A percentile compares a stretch with the other conserved stretches of the same genome.
phyloP scores from a whole-genome alignment of 805 yeast species.

The Candida wancherniae region DNA sequence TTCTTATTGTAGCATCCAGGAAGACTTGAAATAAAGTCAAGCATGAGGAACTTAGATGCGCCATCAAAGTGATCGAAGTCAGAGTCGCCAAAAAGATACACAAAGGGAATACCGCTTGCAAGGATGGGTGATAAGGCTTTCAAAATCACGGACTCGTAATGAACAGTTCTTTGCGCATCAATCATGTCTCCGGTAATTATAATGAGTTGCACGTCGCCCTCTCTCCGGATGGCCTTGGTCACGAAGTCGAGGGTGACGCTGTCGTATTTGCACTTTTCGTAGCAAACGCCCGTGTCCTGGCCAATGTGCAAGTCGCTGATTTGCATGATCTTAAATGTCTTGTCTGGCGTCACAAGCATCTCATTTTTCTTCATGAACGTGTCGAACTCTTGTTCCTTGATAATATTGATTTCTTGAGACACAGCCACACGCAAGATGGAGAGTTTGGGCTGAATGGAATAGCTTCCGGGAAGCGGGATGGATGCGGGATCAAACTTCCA shows the following conservation, averaged over 20 bases:
- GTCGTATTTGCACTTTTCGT: slow-evolving; percentile 24
- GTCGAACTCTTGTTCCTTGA: slow-evolving; percentile 15
- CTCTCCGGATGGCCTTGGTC: slow-evolving; percentile 20
- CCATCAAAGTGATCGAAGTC: slow-evolving; percentile 16
- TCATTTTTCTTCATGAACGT: slow-evolving; percentile 13
- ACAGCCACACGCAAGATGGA: slow-evolving; percentile 20
- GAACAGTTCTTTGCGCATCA: slow-evolving; percentile 23
- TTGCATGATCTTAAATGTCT: slow-evolving; percentile 32
- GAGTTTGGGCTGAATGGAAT: slow-evolving; percentile 15
- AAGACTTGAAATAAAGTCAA: slow-evolving; percentile 28
- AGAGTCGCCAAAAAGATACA: slow-evolving; percentile 38
- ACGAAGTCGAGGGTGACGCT: slow-evolving; percentile 29
- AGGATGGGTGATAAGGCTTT: slow-evolving; percentile 33
- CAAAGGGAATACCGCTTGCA: slow-evolving; percentile 25
- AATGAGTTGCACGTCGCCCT: slow-evolving; percentile 29
- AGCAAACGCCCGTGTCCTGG: slow-evolving; percentile 22
- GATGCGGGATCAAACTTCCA: slow-evolving; percentile 19
- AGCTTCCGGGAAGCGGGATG: slow-evolving; percentile 15
- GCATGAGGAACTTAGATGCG: slow-evolving; percentile 15
- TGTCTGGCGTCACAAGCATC: slow-evolving; percentile 12
- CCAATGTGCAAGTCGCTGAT: slow-evolving; percentile 39
- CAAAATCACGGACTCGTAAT: slow-evolving; percentile 26
- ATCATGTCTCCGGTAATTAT: slow-evolving; percentile 40
- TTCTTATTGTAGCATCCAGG: slow-evolving; percentile 33
- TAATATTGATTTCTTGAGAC: slow-evolving; percentile 11